Evolutionary conservation across 768 basidiomycete genomes (phyloP), one percentile per base, ranked within the genome.

Genomic region (Hericium rajendrae): DNA sequence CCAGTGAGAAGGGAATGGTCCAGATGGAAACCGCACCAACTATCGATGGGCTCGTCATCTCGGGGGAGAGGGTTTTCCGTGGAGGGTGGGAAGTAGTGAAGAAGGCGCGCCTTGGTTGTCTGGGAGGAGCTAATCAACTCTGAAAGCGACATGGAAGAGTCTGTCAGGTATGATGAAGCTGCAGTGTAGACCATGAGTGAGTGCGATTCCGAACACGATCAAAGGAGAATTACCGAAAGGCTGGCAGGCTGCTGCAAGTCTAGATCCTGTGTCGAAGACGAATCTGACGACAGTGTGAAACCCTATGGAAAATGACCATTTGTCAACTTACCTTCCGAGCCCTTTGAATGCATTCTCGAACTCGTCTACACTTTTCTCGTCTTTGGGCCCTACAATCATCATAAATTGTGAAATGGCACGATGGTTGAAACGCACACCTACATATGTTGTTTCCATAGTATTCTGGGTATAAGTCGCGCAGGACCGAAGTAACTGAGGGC

Each of bases 21-120:
- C 20, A 93, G 75, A 70, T 98, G 95, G 64, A 93, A 93, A 16
- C 95, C 95, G 72, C 95, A 98, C 83, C 91, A 94, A 62, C 84
- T 89, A 62, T 97, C 92, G 28, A 92, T 72, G 2, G 84, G 75
- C 51, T 84, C 85, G 60, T 86, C 81, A 38, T 84, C 79, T 4
- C 67, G 58, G 0, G 74, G 70, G 5, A 64, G 60, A 18, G 68
- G 60, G 18, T 61, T 64, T 49, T 72, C 77, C 2, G 77, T 68
- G 26, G 77, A 66, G 10, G 85, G 83, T 15, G 95, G 89, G 65
- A 94, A 99, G 70, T 99, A 99, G 67, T 99, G 95, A n/a, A 99
- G 75, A 12, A 99, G 79, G 37, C 97, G 82, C 3, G 91, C 95
- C 69, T 98, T 98, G 40, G 83, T 88, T 5, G 89, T 91, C 64